Conservation (phyloP, 495 filamentous ascomycete species). For the Neurospora africana region DNA sequence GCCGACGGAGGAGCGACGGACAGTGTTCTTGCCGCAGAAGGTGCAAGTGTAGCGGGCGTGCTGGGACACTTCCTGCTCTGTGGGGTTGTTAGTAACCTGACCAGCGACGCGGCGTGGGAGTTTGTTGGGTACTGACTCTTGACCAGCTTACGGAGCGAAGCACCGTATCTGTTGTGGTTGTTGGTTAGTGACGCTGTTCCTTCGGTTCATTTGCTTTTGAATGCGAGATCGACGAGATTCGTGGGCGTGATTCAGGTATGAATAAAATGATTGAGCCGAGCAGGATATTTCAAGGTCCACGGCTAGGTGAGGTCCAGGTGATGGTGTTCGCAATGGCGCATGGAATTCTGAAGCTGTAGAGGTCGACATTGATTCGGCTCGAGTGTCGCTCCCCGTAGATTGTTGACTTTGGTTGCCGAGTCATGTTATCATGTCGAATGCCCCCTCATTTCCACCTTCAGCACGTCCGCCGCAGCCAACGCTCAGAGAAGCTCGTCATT, state of each 20-base stretch:
- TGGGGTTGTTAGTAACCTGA: slow-evolving; percentile 4
- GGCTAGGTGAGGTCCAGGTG: neutral
- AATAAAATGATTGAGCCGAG: neutral
- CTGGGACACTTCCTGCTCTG: slow-evolving; percentile 91
- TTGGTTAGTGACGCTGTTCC: slow-evolving; percentile 6
- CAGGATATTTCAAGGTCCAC: neutral
- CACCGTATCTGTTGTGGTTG: slow-evolving; percentile 64
- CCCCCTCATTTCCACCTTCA: neutral
- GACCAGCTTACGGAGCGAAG: slow-evolving; percentile 98
- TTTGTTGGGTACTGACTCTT: slow-evolving; percentile 45
- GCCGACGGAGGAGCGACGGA: slow-evolving; percentile 84
- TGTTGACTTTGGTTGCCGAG: neutral
- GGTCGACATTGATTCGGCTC: neutral
- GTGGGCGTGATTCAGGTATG: neutral
- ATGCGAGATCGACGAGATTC: slow-evolving; percentile 2
- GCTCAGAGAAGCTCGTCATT: neutral
- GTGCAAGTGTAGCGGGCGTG: slow-evolving; percentile 90
- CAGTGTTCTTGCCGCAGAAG: slow-evolving; percentile 91
- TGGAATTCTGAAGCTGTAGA: neutral
- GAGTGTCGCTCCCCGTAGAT: neutral
- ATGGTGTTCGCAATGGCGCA: neutral
- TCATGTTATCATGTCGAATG: neutral
- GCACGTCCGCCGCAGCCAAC: neutral
- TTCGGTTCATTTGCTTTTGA: neutral
- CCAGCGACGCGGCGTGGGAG: neutral